Evolutionary conservation across 306 rosid genomes (phyloP).

Genomic region (Begonia peltatifolia): DNA sequence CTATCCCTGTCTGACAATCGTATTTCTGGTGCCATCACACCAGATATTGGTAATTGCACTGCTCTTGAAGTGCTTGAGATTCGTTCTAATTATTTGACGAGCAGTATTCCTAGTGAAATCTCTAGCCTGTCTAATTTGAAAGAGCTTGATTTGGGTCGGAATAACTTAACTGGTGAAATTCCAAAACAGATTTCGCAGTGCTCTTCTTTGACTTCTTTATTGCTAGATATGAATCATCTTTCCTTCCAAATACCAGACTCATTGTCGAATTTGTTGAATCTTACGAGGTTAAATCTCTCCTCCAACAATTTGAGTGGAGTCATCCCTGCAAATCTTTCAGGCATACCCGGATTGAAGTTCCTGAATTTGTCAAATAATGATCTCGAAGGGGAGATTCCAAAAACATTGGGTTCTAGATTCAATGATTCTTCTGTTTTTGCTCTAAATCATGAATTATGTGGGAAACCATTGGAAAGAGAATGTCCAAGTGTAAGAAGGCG

Average conservation of each 20-base stretch:
- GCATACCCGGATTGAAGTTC: slow-evolving; percentile 27
- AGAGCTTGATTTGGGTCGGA: slow-evolving; percentile 53
- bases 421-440: slow-evolving; percentile 34
- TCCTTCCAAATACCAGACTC: slow-evolving; percentile 50
- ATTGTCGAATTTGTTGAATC: slow-evolving; percentile 34
- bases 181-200: slow-evolving; percentile 50
- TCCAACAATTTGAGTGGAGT: slow-evolving; percentile 44
- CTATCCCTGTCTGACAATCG: slow-evolving; percentile 43
- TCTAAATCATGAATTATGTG: slow-evolving; percentile 39
- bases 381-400: slow-evolving; percentile 60
- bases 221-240: slow-evolving; percentile 42
- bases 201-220: slow-evolving; percentile 33
- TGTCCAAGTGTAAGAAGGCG: slow-evolving; percentile 35
- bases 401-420: slow-evolving; percentile 31
- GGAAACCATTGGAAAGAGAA: slow-evolving; percentile 46
- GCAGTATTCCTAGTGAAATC: slow-evolving; percentile 30
- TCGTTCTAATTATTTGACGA: slow-evolving; percentile 33
- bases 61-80: slow-evolving; percentile 58
- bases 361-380: slow-evolving; percentile 47
- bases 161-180: slow-evolving; percentile 46
- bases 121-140: slow-evolving; percentile 29
- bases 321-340: slow-evolving; percentile 32
- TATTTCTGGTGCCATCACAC: slow-evolving; percentile 40
- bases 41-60: slow-evolving; percentile 50
- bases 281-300: slow-evolving; percentile 39